Base-by-base conservation (phyloP, 495 filamentous ascomycete species). In the Podospora pseudoanserina region DNA sequence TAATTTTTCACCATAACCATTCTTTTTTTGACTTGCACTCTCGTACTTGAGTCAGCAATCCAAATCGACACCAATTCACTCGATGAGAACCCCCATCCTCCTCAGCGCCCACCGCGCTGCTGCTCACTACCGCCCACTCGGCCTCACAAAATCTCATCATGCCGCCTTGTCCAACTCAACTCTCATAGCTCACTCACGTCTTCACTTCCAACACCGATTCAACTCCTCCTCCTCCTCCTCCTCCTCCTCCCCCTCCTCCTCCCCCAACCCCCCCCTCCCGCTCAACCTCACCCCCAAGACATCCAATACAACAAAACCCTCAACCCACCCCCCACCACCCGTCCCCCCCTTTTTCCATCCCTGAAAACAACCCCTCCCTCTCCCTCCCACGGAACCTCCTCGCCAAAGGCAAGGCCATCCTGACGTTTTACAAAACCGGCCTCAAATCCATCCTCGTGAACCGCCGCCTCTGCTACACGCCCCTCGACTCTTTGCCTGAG, bases 371-470 rank as follows among this genome's bases (percentile, higher is more conserved):
- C 19, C 59, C 55, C 54, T 59, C 58, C 34, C 73, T 80, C 44
- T 78, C 75, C 30, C 72, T 74, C 32, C 72, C 86, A 71, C 67
- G 9, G 1, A 81, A 90, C 79, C 73, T 81, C 54, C 78, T 84
- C 72, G 59, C 68, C 0, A 73, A 81, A 4, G 89, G 88, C 59
- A 86, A 86, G 65, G 81, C 86, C 23, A 91, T 91, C 78, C 73
- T 88, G 5, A 77, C 79, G 34, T 98, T 98, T 85, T 98, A 97
- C 86, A 96, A 96, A 76, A 85, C 86, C 27, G 94, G 94, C 16
- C 76, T 97, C 28, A 85, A 84, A 70, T 86, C 89, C 65, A 87
- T 97, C 65, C 82, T 79, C 67, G 73, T 71, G 30, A 93, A 92
- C 79, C 66, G 63, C 66, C 68, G 68, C 78, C 63, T 73, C 39